These are phyloP conservation scores for Jatropha multifida DNA, from an alignment of 441 rosid genomes.

Conservation along the genomic window DNA sequence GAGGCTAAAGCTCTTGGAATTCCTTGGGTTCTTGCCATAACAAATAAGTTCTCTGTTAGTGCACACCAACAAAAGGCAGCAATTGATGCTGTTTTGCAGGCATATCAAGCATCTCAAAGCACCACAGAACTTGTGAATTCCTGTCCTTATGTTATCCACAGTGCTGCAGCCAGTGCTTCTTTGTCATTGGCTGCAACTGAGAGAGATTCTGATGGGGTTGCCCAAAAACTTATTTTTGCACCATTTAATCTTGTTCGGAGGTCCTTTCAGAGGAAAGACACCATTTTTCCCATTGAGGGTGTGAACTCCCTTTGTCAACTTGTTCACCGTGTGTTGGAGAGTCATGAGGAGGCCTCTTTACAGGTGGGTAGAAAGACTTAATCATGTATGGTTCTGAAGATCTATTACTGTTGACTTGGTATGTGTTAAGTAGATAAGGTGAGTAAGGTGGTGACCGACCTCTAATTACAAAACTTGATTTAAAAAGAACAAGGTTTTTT, in stretches of 20 bases:
- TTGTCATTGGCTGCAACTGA: constrained; percentile 63
- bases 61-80: constrained; percentile 90
- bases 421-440: background rate
- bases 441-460: background rate
- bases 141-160: constrained; percentile 79
- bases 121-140: constrained; percentile 73
- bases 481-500: background rate
- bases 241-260: constrained; percentile 67
- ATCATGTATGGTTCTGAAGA: background rate
- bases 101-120: constrained; percentile 72
- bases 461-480: too few species aligned
- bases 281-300: constrained; percentile 76
- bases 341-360: constrained; percentile 80
- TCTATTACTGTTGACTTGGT: background rate
- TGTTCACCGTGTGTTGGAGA: constrained; percentile 65
- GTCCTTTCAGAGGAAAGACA: constrained; percentile 82
- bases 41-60: constrained; percentile 96
- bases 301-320: constrained; percentile 69
- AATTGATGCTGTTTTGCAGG: constrained; percentile 71
- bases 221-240: constrained; percentile 57
- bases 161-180: constrained; percentile 60
- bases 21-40: constrained; percentile 96
- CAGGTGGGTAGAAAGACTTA: constrained; percentile 48
- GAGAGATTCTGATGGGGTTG: constrained; percentile 53
- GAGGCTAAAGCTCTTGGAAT: constrained; percentile 95